Percentiles rank a stretch among this genome's conserved stretches.
phyloP scores from a whole-genome alignment of 805 yeast species.

The Metschnikowia lunata region DNA sequence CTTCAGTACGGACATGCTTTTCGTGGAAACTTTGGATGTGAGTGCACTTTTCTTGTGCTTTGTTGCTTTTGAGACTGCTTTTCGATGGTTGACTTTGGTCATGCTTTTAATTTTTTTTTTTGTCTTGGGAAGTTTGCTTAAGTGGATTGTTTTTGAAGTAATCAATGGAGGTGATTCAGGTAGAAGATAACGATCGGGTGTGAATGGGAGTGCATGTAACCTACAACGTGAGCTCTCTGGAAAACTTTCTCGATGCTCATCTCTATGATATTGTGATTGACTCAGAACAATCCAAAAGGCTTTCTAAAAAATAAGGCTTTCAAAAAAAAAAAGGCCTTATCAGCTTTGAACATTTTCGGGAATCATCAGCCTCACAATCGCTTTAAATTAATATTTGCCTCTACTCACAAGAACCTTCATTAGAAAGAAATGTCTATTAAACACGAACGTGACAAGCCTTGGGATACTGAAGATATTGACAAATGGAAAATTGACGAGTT shows the following conservation, averaged over 20 bases:
- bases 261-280: background rate
- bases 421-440: slow-evolving; percentile 71
- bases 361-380: background rate
- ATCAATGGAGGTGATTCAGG: too few species aligned
- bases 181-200: too few species aligned
- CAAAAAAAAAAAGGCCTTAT: background rate
- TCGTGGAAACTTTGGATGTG: background rate
- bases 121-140: too few species aligned
- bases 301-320: background rate
- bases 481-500: slow-evolving; percentile 90
- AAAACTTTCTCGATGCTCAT: slow-evolving; percentile 11
- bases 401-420: too few species aligned
- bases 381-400: too few species aligned
- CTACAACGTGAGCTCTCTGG: background rate
- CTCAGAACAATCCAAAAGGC: too few species aligned
- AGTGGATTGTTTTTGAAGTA: too few species aligned
- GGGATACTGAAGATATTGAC: slow-evolving; percentile 95
- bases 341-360: background rate
- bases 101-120: too few species aligned
- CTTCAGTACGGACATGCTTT: slow-evolving; percentile 7
- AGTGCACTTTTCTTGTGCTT: too few species aligned
- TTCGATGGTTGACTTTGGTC: too few species aligned
- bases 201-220: too few species aligned
- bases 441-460: slow-evolving; percentile 91
- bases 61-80: too few species aligned